phyloP scores from a whole-genome alignment of 2,329 filamentous ascomycete genomes.

The Colletotrichum lupini region DNA sequence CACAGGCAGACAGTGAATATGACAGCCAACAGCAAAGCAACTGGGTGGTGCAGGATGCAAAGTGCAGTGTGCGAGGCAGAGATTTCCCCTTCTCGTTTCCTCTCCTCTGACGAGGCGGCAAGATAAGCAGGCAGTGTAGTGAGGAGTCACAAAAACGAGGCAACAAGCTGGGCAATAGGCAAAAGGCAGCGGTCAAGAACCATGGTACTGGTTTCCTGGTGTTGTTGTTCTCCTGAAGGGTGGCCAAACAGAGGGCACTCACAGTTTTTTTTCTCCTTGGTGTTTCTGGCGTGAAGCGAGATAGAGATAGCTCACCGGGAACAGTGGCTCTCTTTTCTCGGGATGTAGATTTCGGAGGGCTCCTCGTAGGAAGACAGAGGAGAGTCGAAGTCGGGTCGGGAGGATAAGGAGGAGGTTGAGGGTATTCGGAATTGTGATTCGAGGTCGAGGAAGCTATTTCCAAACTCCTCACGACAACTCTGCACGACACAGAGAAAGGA shows the following conservation, averaged over 20 bases:
- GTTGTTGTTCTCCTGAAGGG: conserved; percentile 5
- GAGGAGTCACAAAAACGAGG: conserved; percentile 29
- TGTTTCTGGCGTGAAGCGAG: neutral
- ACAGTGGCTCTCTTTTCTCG: conserved; percentile 24
- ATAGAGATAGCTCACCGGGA: conserved; percentile 16
- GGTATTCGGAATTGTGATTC: conserved; percentile 10
- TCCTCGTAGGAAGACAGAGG: conserved; percentile 1
- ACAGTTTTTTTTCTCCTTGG: conserved; percentile 2
- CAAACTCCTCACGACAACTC: conserved; percentile 34
- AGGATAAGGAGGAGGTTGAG: neutral
- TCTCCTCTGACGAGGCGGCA: conserved; percentile 2
- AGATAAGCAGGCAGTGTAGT: conserved; percentile 13
- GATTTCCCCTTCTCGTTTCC: neutral
- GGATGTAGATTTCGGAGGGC: neutral
- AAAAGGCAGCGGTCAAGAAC: conserved; percentile 8
- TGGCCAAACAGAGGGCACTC: conserved; percentile 26
- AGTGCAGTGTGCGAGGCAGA: conserved; percentile 6
- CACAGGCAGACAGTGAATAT: conserved; percentile 8
- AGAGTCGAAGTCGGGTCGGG: neutral
- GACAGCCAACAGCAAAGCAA: neutral
- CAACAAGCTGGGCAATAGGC: conserved; percentile 17
- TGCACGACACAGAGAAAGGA: conserved; percentile 34
- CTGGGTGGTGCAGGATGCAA: neutral
- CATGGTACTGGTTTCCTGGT: conserved; percentile 7
- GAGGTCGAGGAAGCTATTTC: conserved; percentile 36